Conservation (phyloP, 768 basidiomycete species). For the Naematelia encephala region DNA sequence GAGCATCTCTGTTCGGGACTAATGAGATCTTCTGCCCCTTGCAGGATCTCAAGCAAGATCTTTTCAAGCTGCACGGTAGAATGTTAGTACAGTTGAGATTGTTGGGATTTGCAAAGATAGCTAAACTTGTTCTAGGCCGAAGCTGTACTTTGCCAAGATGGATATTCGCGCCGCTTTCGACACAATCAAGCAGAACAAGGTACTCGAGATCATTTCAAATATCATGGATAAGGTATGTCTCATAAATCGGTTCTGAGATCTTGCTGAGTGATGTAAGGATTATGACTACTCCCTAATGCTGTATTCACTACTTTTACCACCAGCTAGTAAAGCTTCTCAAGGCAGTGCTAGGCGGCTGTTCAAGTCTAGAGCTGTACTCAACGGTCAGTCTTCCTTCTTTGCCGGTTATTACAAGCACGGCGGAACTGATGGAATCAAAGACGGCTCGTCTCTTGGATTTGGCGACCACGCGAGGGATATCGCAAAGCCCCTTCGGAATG, state of each 20-base stretch:
- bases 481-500: constrained; percentile 65
- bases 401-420: too few relatives aligned
- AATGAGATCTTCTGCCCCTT: constrained; percentile 77
- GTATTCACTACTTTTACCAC: constrained; percentile 64
- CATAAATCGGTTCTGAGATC: not conserved
- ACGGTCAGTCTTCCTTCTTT: constrained; percentile 17
- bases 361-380: constrained; percentile 31
- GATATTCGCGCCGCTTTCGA: constrained; percentile 97
- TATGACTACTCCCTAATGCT: constrained; percentile 37
- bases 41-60: constrained; percentile 62
- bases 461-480: constrained; percentile 65
- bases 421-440: constrained; percentile 52
- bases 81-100: constrained; percentile 54
- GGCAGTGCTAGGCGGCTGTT: constrained; percentile 31
- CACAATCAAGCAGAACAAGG: constrained; percentile 82
- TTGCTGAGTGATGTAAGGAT: constrained; percentile 6
- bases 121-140: constrained; percentile 59
- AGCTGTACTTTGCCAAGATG: constrained; percentile 91
- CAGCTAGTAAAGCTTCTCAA: constrained; percentile 56
- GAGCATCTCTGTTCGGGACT: constrained; percentile 75
- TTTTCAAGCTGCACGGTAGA: constrained; percentile 53
- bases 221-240: constrained; percentile 61
- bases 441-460: constrained; percentile 68
- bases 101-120: constrained; percentile 1
- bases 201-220: constrained; percentile 70